These are phyloP conservation scores for Plectosphaerella cucumerina DNA, from an alignment of 2,329 filamentous ascomycete species.

Conservation along the genomic window DNA sequence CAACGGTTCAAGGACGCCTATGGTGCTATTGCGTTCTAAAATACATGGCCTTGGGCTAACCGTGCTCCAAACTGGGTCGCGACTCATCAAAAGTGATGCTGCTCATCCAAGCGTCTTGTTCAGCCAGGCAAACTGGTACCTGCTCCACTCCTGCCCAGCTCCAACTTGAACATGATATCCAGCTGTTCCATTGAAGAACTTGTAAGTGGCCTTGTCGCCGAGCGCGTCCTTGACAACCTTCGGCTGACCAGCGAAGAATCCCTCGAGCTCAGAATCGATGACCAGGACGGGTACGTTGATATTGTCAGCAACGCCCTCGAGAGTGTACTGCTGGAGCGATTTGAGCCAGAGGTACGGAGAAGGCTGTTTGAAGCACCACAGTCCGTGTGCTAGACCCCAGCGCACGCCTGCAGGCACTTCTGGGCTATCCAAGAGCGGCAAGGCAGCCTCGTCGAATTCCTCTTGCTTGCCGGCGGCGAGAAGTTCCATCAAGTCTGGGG, in stretches of 20 bases:
- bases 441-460: conserved; percentile 13
- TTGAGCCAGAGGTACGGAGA: conserved; percentile 22
- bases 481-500: conserved; percentile 5
- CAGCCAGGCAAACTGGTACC: conserved; percentile 18
- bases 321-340: conserved; percentile 6
- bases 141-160: conserved; percentile 12
- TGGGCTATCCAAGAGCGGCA: conserved; percentile 4
- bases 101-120: conserved; percentile 16
- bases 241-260: conserved; percentile 10
- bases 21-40: neutral
- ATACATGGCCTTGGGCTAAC: neutral
- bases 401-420: conserved; percentile 11
- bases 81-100: neutral
- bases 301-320: conserved; percentile 9
- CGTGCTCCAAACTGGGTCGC: neutral
- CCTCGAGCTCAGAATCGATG: conserved; percentile 15
- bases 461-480: conserved; percentile 12
- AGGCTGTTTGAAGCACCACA: conserved; percentile 25
- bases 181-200: conserved; percentile 6
- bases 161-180: conserved; percentile 14
- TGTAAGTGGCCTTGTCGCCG: conserved; percentile 9
- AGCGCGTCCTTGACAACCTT: conserved; percentile 9
- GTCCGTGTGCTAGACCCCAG: conserved; percentile 25
- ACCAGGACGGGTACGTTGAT: conserved; percentile 18
- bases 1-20: too few relatives aligned